Percentiles rank a stretch among this genome's conserved stretches.
These are phyloP conservation scores for Paracorniculantispora psalliotae DNA, from an alignment of 2,329 filamentous ascomycete species.

Conservation along the genomic window DNA sequence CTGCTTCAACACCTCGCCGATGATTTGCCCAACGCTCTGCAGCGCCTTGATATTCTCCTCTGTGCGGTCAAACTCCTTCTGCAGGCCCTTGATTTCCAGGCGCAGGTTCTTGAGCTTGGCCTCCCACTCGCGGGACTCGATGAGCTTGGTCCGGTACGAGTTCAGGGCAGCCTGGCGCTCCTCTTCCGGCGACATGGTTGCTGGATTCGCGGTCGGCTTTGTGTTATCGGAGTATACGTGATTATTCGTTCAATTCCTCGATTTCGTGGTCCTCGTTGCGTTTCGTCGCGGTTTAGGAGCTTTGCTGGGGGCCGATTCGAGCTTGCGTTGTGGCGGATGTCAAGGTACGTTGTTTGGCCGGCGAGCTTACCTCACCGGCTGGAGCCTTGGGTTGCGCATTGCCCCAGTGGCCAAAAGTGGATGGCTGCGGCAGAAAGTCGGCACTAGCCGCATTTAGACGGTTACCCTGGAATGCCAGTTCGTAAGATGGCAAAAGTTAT, in stretches of 20 bases:
- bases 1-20: constrained; percentile 98
- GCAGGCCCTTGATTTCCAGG: constrained; percentile 90
- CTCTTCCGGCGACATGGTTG: constrained; percentile 48
- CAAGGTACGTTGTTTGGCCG: constrained; percentile 6
- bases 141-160: constrained; percentile 73
- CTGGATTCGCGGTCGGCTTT: constrained; percentile 10
- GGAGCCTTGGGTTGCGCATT: constrained; percentile 22
- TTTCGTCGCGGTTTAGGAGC: background rate
- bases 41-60: constrained; percentile 99
- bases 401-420: constrained; percentile 6
- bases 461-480: background rate
- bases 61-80: constrained; percentile 92
- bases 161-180: constrained; percentile 66
- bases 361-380: constrained; percentile 38
- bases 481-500: background rate
- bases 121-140: constrained; percentile 98
- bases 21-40: constrained; percentile 98
- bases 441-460: constrained; percentile 6
- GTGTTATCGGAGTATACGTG: background rate
- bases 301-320: background rate
- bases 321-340: constrained; percentile 2
- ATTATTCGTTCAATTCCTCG: background rate
- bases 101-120: constrained; percentile 92
- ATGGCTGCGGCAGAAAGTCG: constrained; percentile 13
- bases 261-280: background rate